phyloP scores from a whole-genome alignment of 2,329 filamentous ascomycete species.

The Xylariaceae sp. region DNA sequence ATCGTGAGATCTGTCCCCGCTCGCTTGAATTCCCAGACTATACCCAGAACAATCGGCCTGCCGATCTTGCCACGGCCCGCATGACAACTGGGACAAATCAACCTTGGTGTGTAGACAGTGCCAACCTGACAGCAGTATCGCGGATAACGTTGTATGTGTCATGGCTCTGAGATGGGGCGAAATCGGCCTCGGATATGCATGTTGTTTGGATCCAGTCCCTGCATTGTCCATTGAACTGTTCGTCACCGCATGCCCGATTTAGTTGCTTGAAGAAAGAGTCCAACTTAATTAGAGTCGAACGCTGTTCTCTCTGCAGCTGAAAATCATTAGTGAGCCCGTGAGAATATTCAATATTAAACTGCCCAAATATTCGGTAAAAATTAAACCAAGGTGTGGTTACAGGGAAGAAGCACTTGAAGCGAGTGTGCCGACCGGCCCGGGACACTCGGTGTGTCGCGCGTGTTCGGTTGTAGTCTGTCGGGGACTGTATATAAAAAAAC shows the following conservation, averaged over 20 bases:
- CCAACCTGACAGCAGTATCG: conserved; percentile 29
- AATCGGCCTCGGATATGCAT: conserved; percentile 29
- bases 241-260: conserved; percentile 28
- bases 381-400: conserved; percentile 37
- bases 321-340: conserved; percentile 42
- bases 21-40: conserved; percentile 27
- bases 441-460: conserved; percentile 1
- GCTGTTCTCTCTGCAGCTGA: conserved; percentile 35
- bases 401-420: conserved; percentile 38
- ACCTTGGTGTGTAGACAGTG: conserved; percentile 32
- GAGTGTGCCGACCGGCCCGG: conserved; percentile 31
- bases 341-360: conserved; percentile 33
- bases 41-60: conserved; percentile 18
- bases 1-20: conserved; percentile 32
- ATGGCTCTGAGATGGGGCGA: conserved; percentile 25
- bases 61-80: conserved; percentile 32
- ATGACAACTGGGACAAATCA: conserved; percentile 21
- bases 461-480: conserved; percentile 31
- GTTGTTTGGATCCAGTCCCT: conserved; percentile 26
- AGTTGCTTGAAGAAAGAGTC: conserved; percentile 27
- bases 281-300: conserved; percentile 33
- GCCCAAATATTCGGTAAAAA: conserved; percentile 43
- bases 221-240: conserved; percentile 27
- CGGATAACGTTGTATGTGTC: conserved; percentile 25
- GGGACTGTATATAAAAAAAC: conserved; percentile 42